Conservation (phyloP, 805 yeast genomes). For the Candida chilensis region DNA sequence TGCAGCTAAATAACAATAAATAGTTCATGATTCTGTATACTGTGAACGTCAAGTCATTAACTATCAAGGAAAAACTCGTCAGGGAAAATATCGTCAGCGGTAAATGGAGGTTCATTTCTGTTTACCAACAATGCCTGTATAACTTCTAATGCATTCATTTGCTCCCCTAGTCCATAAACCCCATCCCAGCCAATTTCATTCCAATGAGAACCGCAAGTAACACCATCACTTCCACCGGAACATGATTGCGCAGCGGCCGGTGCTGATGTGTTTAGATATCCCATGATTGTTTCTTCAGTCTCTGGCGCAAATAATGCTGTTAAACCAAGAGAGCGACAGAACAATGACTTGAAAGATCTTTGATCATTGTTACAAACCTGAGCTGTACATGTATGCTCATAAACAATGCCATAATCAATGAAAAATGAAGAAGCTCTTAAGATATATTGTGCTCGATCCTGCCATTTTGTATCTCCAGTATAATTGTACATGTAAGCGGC, state of each 20-base stretch:
- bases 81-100: no score
- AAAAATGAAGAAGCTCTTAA: slow-evolving; percentile 52
- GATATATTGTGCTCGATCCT: slow-evolving; percentile 44
- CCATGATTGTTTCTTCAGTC: slow-evolving; percentile 28
- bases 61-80: no score
- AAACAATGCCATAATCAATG: slow-evolving; percentile 44
- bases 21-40: no score
- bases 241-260: slow-evolving; percentile 63
- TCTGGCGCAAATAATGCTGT: slow-evolving; percentile 55
- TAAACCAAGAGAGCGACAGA: slow-evolving; percentile 64
- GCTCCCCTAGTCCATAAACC: slow-evolving; percentile 68
- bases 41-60: no score
- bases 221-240: slow-evolving; percentile 65
- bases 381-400: slow-evolving; percentile 79
- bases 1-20: no score
- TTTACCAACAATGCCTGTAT: slow-evolving; percentile 40
- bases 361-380: slow-evolving; percentile 76
- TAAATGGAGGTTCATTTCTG: slow-evolving; percentile 42
- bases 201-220: slow-evolving; percentile 75
- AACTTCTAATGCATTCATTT: slow-evolving; percentile 63
- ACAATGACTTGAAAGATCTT: slow-evolving; percentile 81
- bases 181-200: slow-evolving; percentile 50
- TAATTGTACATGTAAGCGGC: slow-evolving; percentile 72
- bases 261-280: slow-evolving; percentile 41
- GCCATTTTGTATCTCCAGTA: slow-evolving; percentile 64